Base-by-base conservation (phyloP, 192 early-diverging fungal genomes). In the Phlyctochytrium bullatum region DNA sequence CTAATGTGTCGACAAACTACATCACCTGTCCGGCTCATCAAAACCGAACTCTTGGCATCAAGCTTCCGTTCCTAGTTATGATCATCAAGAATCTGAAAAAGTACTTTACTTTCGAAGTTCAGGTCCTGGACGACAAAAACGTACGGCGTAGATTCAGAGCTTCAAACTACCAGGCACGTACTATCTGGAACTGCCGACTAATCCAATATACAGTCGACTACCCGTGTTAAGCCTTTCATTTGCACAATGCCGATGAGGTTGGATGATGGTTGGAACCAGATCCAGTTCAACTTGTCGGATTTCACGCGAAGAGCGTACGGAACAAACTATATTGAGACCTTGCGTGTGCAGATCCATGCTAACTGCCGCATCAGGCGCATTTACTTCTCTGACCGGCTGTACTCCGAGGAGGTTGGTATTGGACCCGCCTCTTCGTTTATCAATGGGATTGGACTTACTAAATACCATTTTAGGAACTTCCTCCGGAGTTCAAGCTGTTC, bases 241-340 rank as follows among this genome's bases (percentile, higher is more conserved):
- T 89, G 90, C 35, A 92, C 91, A 0, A 90, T 98, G 92, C 96
- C 94, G 1, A 81, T 98, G 85, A 86, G 91, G 4, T 76, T 98
- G 40, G 96, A 98, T 66, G 83, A 89, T 63, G 94, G 93, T 6
- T 98, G 96, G 96, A 98, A 98, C 73, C 92, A 98, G 73, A 86
- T 98, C 65, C 89, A 90, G 60, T 85, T 98, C 69, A 91, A 98
- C 68, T 69, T 98, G 65, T 88, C 85, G 1, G 92, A 93, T 66
- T 92, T 91, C 74, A 91, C 92, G 2, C 79, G 87, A 36, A 83
- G 90, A n/a, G 88, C 89, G 0, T 98, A 95, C 73, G 94, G 93
- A 29, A 93, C 93, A 30, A 83, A 86, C 57, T 93, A 94, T 72
- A 87, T 83, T 33, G 94, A 98, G 75, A 95, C 92, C 0, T 78